These are phyloP conservation scores for Dactylonectria macrodidyma DNA, from an alignment of 2,329 filamentous ascomycete genomes.

Conservation along the genomic window DNA sequence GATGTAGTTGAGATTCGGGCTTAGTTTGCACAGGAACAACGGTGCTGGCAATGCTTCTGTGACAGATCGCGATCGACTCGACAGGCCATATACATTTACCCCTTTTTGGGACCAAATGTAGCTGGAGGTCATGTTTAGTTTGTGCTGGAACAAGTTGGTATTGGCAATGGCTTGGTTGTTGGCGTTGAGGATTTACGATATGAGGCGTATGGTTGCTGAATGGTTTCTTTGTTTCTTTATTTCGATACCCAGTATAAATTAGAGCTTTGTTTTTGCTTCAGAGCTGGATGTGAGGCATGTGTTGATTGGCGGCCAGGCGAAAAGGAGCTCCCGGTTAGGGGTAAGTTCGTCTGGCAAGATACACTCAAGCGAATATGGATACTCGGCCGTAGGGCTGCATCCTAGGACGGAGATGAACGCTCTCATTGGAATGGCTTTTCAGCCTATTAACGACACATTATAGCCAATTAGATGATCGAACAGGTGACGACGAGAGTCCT, in stretches of 20 bases:
- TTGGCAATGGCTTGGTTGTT: neutral
- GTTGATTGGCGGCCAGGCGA: neutral
- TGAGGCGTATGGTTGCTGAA: neutral
- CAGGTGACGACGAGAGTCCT: too few species aligned
- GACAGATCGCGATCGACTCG: slow-evolving; percentile 49
- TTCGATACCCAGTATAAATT: slow-evolving; percentile 41
- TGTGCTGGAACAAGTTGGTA: neutral
- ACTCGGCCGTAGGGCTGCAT: too few species aligned
- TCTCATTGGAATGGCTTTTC: too few species aligned
- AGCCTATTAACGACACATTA: too few species aligned
- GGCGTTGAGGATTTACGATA: neutral
- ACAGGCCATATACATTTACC: slow-evolving; percentile 47
- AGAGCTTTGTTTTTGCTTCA: slow-evolving; percentile 4
- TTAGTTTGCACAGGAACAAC: neutral
- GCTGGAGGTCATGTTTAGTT: neutral
- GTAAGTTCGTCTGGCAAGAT: too few species aligned
- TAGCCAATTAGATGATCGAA: too few species aligned
- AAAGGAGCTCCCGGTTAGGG: neutral
- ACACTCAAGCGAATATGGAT: too few species aligned
- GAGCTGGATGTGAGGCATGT: neutral
- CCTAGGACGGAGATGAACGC: too few species aligned
- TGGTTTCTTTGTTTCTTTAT: slow-evolving; percentile 17
- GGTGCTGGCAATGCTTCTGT: neutral
- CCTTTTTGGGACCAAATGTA: slow-evolving; percentile 50
- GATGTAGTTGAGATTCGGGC: neutral